Evolutionary conservation across 225 moss, liverwort and hornwort genomes (phyloP).

Genomic region (Bryoerythrophyllum caledonicum): DNA sequence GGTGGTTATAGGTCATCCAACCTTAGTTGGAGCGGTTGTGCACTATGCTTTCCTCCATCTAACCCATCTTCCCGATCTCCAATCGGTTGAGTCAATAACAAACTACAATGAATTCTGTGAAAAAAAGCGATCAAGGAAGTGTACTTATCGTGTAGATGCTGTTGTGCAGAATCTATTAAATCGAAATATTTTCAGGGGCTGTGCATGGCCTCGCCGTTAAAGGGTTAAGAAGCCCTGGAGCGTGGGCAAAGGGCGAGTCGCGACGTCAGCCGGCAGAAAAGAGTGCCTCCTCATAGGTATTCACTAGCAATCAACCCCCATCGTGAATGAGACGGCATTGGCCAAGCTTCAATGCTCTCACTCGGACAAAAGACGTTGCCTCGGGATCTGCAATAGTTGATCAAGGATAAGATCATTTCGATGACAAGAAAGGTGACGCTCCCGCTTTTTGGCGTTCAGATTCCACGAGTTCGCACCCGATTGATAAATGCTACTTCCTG

Average conservation of each 20-base stretch:
- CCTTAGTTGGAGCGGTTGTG: too few relatives aligned
- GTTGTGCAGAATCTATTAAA: too few relatives aligned
- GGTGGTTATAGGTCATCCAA: too few relatives aligned
- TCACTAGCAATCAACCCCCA: neutral
- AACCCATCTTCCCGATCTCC: too few relatives aligned
- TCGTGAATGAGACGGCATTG: slow-evolving; percentile 24
- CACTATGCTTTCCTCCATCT: too few relatives aligned
- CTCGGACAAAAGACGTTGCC: neutral
- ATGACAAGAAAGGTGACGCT: neutral
- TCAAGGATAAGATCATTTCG: slow-evolving; percentile 7
- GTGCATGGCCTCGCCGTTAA: too few relatives aligned
- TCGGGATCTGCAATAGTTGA: neutral
- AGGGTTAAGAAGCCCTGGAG: neutral
- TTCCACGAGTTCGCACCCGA: neutral
- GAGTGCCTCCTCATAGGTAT: neutral
- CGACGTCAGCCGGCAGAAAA: neutral
- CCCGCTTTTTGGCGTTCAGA: slow-evolving; percentile 8
- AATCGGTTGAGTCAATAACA: too few relatives aligned
- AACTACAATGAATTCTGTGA: too few relatives aligned
- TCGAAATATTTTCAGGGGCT: too few relatives aligned
- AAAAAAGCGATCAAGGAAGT: too few relatives aligned
- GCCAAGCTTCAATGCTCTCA: neutral
- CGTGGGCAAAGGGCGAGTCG: neutral
- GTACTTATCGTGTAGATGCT: too few relatives aligned
- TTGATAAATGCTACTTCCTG: neutral